Conservation (phyloP, 768 basidiomycete genomes). For the Clavaria fumosa region DNA sequence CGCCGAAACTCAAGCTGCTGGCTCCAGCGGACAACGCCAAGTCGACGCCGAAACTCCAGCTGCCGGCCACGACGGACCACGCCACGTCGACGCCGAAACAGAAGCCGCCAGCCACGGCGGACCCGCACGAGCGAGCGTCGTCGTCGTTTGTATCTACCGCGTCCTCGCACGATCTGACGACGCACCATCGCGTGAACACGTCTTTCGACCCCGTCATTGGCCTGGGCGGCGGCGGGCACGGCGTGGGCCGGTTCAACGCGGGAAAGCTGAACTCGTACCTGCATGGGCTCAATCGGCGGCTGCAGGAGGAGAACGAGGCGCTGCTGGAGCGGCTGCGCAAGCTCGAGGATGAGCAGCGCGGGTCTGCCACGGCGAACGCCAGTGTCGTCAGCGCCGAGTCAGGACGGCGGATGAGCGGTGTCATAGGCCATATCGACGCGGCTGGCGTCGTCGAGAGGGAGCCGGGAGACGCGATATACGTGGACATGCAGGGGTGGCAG, state of each 20-base stretch:
- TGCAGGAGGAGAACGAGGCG: slow-evolving; percentile 75
- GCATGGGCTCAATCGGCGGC: slow-evolving; percentile 65
- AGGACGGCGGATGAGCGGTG: slow-evolving; percentile 29
- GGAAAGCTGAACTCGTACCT: slow-evolving; percentile 75
- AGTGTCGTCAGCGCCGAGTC: slow-evolving; percentile 23
- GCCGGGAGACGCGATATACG: no score
- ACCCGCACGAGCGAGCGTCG: slow-evolving; percentile 36
- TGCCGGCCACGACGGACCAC: slow-evolving; percentile 21
- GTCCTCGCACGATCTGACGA: slow-evolving; percentile 79
- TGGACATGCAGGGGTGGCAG: slow-evolving; percentile 43
- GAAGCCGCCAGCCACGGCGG: no score
- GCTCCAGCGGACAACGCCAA: slow-evolving; percentile 20
- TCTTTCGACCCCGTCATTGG: slow-evolving; percentile 80
- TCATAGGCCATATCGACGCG: slow-evolving; percentile 52
- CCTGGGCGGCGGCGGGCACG: slow-evolving; percentile 47
- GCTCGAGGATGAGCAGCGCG: slow-evolving; percentile 35
- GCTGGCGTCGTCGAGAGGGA: no score
- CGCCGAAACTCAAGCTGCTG: no score
- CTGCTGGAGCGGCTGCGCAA: slow-evolving; percentile 39
- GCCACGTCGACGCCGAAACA: slow-evolving; percentile 24
- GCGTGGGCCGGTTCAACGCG: slow-evolving; percentile 69
- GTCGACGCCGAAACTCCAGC: slow-evolving; percentile 27
- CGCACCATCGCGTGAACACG: slow-evolving; percentile 66
- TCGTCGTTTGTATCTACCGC: slow-evolving; percentile 68
- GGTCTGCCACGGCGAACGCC: slow-evolving; percentile 27